These are phyloP conservation scores for Heterobasidion parviporum DNA, from an alignment of 1,284 basidiomycete genomes.

Conservation along the genomic window DNA sequence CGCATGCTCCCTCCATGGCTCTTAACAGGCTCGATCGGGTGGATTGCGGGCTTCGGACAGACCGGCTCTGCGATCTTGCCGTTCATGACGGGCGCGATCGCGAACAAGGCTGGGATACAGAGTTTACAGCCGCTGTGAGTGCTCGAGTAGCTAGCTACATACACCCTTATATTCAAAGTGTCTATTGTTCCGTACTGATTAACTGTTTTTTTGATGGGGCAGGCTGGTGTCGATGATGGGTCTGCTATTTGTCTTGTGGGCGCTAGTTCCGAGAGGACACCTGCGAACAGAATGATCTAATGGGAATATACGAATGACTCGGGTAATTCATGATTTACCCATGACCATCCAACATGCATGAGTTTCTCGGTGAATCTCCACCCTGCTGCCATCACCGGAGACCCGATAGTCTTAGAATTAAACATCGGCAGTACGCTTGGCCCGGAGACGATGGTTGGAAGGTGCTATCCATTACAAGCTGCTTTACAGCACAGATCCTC, in stretches of 20 bases:
- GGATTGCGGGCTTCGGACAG: constrained; percentile 45
- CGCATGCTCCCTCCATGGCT: constrained; percentile 41
- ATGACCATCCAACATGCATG: too few species aligned
- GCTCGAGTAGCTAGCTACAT: too few species aligned
- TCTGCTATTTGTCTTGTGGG: constrained; percentile 34
- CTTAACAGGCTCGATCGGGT: constrained; percentile 46
- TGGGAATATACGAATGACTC: too few species aligned
- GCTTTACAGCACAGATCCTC: too few species aligned
- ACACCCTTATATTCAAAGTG: too few species aligned
- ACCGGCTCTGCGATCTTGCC: constrained; percentile 49
- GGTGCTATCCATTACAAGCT: too few species aligned
- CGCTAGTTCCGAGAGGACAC: constrained; percentile 25
- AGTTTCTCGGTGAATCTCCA: too few species aligned
- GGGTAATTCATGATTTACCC: too few species aligned
- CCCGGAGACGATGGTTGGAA: too few species aligned
- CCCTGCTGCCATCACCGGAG: too few species aligned
- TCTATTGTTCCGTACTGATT: neutral
- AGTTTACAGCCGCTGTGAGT: constrained; percentile 50
- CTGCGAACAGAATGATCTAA: constrained; percentile 5
- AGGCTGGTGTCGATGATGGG: constrained; percentile 40
- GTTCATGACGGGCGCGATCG: constrained; percentile 48
- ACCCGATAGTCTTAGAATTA: too few species aligned
- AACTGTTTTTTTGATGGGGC: neutral
- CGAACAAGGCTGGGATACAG: constrained; percentile 37
- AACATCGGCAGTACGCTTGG: too few species aligned